Conservation (phyloP, 2,329 filamentous ascomycete genomes). For the Colletotrichum sp. region DNA sequence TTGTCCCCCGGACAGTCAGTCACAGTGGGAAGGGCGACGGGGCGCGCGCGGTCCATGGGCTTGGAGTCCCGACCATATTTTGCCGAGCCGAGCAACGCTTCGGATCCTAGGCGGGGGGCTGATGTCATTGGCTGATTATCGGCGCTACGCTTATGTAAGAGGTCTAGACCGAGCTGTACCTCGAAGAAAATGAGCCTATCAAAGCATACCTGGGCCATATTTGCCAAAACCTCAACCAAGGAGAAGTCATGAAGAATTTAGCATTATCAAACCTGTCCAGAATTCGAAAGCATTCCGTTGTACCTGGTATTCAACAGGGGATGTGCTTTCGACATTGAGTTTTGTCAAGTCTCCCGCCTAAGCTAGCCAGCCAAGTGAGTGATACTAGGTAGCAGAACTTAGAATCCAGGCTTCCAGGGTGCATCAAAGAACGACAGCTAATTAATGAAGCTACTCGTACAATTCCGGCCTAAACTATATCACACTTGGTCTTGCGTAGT, state of each 20-base stretch:
- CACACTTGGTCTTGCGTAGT: neutral
- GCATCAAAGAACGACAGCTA: neutral
- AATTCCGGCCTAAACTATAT: neutral
- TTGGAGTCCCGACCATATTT: conserved; percentile 13
- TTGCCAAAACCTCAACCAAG: neutral
- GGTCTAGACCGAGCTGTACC: neutral
- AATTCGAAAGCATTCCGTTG: neutral
- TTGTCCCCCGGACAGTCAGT: neutral
- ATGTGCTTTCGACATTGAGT: neutral
- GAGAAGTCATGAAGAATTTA: neutral
- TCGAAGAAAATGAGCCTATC: neutral
- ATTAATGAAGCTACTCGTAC: neutral
- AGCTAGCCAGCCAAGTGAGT: neutral
- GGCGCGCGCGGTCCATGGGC: neutral
- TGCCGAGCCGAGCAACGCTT: conserved; percentile 17
- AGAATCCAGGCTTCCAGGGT: neutral
- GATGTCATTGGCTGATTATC: conserved; percentile 16
- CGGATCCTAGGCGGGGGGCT: neutral
- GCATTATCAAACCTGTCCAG: neutral
- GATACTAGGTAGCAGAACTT: neutral
- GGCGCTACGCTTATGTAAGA: conserved; percentile 11
- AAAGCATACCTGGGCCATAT: neutral
- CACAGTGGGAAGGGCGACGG: neutral
- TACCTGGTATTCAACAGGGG: neutral
- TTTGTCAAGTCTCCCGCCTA: neutral